Percentiles rank a stretch among this genome's conserved stretches.
phyloP scores from a whole-genome alignment of 177 flowering plant species.

The Vitis hybrid region DNA sequence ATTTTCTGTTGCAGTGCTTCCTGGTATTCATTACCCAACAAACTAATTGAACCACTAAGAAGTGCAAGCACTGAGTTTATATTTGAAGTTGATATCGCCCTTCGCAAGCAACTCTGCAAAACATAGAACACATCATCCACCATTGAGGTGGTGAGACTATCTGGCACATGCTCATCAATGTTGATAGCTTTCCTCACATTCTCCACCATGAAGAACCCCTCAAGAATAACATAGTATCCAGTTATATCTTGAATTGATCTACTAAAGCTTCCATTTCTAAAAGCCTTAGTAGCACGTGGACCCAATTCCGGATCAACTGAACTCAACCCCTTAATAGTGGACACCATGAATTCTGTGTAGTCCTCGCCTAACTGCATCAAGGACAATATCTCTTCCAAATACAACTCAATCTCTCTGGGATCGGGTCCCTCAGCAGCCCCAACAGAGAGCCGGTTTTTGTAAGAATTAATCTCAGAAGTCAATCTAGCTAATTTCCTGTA shows the following conservation, averaged over 20 bases:
- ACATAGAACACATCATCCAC: constrained; percentile 97
- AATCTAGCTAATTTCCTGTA: constrained; percentile 62
- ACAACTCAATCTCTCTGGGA: constrained; percentile 86
- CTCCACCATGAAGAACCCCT: constrained; percentile 96
- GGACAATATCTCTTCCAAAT: constrained; percentile 76
- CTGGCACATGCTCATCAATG: constrained; percentile 84
- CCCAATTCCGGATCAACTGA: constrained; percentile 78
- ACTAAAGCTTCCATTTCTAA: constrained; percentile 77
- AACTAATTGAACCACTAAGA: constrained; percentile 71
- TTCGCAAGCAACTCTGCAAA: constrained; percentile 83
- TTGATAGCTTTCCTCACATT: constrained; percentile 90
- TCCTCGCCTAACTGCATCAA: constrained; percentile 90
- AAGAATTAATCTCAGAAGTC: constrained; percentile 78
- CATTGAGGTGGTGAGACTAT: constrained; percentile 95
- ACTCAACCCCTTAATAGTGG: constrained; percentile 75
- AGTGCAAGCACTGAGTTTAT: constrained; percentile 83
- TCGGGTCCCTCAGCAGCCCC: constrained; percentile 81
- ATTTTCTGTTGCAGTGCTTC: constrained; percentile 89
- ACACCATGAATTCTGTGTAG: constrained; percentile 83
- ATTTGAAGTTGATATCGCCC: constrained; percentile 89
- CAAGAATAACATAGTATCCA: constrained; percentile 88
- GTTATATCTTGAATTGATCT: constrained; percentile 79
- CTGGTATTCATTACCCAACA: constrained; percentile 79
- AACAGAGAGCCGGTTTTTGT: constrained; percentile 65
- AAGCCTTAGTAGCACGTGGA: constrained; percentile 82